Base-by-base conservation (phyloP, 2,329 filamentous ascomycete species). In the Penicillium oxalicum region DNA sequence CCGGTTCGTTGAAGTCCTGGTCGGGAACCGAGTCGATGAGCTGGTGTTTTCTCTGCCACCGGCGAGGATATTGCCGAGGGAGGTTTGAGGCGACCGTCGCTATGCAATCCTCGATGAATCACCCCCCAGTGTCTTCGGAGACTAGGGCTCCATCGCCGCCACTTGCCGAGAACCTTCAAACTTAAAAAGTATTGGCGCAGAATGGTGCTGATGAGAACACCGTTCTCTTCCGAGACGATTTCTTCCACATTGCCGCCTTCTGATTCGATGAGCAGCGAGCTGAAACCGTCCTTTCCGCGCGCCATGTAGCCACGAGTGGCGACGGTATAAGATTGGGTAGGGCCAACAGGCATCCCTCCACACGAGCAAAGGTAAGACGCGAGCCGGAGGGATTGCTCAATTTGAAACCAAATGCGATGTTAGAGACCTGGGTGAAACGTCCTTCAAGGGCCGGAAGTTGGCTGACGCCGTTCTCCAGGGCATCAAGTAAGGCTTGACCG, bases 101-200 rank as follows among this genome's bases (percentile, higher is more conserved):
- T 68, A 57, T 82, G 76, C 40, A 89, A 73, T 24, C 77, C 76
- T 26, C 79, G 73, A 32, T 87, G 82, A 2, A 93, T 81, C 9
- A 69, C 66, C 25, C 73, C 70, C 84, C 88, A 94, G 63, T 88
- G 83, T 1, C 74, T 69, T 12, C 76, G 72, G 62, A 88, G 74
- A 50, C 76, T 77, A 1, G 77, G 73, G 11, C 84, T 80, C 74
- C 87, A 87, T 49, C 82, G 77, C 51, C 80, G 82, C 90, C 90
- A 95, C 60, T 82, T 81, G 13, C 88, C 87, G 26, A 95, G 72
- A 1, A 91, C 85, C 48, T 88, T 87, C 38, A 95, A 76, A 5
- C 84, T 87, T 78, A 95, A 86, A 69, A 95, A 95, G 69, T 95
- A 95, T 65, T 95, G 90, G 9, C 90, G 82, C 18, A 96, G 76